Percentiles rank a stretch among this genome's conserved stretches.
phyloP scores from a whole-genome alignment of 139 green algal genomes.

The Coelastrella sp. region DNA sequence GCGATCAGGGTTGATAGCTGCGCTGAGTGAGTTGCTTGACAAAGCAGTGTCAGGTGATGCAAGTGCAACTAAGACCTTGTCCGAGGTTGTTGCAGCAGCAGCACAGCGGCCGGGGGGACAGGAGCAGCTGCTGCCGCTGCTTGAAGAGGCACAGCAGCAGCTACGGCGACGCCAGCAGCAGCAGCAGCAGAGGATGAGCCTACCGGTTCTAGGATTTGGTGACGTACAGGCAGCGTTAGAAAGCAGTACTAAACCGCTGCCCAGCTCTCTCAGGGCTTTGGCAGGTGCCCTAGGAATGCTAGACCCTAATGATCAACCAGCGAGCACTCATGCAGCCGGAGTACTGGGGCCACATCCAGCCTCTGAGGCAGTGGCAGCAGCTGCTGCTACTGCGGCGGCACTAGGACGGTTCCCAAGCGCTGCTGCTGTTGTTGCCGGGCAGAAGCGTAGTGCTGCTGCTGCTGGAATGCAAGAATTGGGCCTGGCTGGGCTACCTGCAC shows the following conservation, averaged over 20 bases:
- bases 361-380: not conserved
- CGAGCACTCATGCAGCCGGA: no score
- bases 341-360: not conserved
- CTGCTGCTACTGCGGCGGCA: not conserved
- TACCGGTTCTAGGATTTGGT: not conserved
- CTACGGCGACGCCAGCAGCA: not conserved
- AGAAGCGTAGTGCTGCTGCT: conserved; percentile 15
- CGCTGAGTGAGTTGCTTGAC: not conserved
- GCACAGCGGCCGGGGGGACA: not conserved
- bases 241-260: not conserved
- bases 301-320: not conserved
- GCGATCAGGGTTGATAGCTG: not conserved
- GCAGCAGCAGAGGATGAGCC: not conserved
- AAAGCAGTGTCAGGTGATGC: not conserved
- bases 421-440: not conserved
- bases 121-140: not conserved
- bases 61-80: not conserved
- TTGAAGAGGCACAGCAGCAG: conserved; percentile 12
- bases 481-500: not conserved
- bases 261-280: not conserved
- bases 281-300: not conserved
- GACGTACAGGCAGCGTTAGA: conserved; percentile 3
- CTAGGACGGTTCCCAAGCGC: not conserved
- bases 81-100: not conserved
- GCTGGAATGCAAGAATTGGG: not conserved